Base-by-base conservation (phyloP, 306 rosid species). In the Begonia peltatifolia region DNA sequence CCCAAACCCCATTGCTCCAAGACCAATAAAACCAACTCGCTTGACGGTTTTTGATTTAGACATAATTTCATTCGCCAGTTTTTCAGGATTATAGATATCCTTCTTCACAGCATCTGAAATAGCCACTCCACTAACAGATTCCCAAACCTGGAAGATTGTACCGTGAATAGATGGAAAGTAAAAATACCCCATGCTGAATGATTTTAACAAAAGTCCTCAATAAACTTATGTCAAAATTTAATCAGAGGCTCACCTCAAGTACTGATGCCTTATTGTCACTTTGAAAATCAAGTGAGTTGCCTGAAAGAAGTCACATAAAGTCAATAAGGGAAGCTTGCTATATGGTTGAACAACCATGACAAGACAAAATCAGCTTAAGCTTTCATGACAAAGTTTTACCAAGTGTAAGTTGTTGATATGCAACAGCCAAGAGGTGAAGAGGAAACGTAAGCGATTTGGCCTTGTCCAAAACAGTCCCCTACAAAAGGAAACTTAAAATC, bases 1-100 rank as follows among this genome's bases (percentile, higher is more conserved):
- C 83, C 97, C 97, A 69, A 82, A 89, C 69, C 97, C 97, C 97
- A 89, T 89, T 56, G 94, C 97, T 72, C 97, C 97, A 57, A 89
- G 97, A 60, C 97, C 97, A 62, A 89, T 63, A 75, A 89, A 89
- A 66, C 95, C 97, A 75, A 89, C 68, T 56, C 82, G 74, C 44
- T 48, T 65, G 63, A 66, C 82, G 47, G 67, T 61, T 51, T 63
- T 59, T 60, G 95, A 66, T 60, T 56, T 56, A 42, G 81, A 58
- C 59, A 61, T 74, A 47, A 68, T 67, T 60, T 78, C 57, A 65
- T 74, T 64, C 46, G 95, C 94, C 73, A 89, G 59, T 58, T 76
- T 46, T 70, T 80, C 82, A 30, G 97, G 94, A 63, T 36, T 61
- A 68, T 82, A 89, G 16, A 47, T 65, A 58, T 89, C 95, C 42